phyloP scores from a whole-genome alignment of 495 filamentous ascomycete species.

The Polyplosphaeria fusca region DNA sequence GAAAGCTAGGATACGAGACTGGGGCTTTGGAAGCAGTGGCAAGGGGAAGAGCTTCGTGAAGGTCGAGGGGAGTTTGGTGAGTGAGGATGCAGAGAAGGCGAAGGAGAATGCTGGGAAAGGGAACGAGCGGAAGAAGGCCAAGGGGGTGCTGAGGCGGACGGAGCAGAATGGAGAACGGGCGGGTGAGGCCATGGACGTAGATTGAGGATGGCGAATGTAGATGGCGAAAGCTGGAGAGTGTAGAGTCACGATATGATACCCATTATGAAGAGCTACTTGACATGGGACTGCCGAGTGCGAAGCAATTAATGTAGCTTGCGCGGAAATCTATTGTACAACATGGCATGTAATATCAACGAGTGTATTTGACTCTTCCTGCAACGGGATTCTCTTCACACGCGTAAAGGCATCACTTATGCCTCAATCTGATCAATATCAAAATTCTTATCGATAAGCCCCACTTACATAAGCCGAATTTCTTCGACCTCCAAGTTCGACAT shows the following conservation, averaged over 20 bases:
- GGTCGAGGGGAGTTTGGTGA: constrained; percentile 67
- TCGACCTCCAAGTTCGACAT: no score
- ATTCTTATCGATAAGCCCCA: no score
- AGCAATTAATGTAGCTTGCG: no score
- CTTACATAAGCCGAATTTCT: no score
- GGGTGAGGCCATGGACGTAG: not conserved
- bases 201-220: not conserved
- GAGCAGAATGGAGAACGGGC: not conserved
- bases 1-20: constrained; percentile 60
- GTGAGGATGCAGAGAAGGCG: constrained; percentile 33
- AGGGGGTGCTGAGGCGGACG: not conserved
- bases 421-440: no score
- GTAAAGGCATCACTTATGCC: no score
- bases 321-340: no score
- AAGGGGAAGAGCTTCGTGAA: constrained; percentile 61
- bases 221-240: not conserved
- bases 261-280: no score
- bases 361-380: no score
- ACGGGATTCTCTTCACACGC: no score
- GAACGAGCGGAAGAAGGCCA: not conserved
- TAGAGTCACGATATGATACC: not conserved
- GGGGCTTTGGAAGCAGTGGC: constrained; percentile 55
- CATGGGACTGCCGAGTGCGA: no score
- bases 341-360: no score
- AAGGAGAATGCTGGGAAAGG: constrained; percentile 6